Evolutionary conservation across 1,284 basidiomycete species (phyloP).

Genomic region (Athelia psychrophila): DNA sequence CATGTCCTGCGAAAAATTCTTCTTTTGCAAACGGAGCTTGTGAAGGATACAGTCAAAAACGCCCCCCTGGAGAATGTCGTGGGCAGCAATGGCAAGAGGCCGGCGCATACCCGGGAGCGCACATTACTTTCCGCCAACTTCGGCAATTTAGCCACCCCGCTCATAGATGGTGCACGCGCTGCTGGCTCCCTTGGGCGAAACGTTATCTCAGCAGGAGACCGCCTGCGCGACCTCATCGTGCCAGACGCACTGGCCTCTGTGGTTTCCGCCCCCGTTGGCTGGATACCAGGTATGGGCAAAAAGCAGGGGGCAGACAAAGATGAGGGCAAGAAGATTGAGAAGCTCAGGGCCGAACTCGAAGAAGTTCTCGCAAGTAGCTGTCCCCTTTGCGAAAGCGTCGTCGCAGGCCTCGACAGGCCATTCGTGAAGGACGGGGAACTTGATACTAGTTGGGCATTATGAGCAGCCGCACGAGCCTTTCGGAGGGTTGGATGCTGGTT

Average conservation of each 20-base stretch:
- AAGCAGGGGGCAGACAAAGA: conserved; percentile 49
- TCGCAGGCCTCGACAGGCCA: conserved; percentile 82
- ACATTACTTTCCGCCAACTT: conserved; percentile 75
- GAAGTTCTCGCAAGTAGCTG: conserved; percentile 85
- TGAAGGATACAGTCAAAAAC: conserved; percentile 46
- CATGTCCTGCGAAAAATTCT: conserved; percentile 81
- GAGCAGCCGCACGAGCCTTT: not conserved
- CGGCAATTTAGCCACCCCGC: conserved; percentile 42
- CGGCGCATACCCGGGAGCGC: conserved; percentile 50
- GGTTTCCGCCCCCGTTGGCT: conserved; percentile 59
- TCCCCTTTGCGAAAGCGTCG: conserved; percentile 87
- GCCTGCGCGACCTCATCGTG: conserved; percentile 85
- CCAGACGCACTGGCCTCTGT: conserved; percentile 85
- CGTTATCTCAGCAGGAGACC: conserved; percentile 85
- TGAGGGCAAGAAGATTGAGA: conserved; percentile 60
- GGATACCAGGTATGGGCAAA: conserved; percentile 63
- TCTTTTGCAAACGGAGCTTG: conserved; percentile 78
- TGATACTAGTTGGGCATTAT: conserved; percentile 76
- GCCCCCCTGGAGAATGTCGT: conserved; percentile 32
- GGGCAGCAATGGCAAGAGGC: conserved; percentile 9
- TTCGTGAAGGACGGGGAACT: conserved; percentile 83
- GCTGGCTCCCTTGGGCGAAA: conserved; percentile 74
- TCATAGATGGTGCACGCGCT: conserved; percentile 58
- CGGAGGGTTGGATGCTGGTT: not conserved
- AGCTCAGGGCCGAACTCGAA: conserved; percentile 79